Evolutionary conservation across 768 basidiomycete genomes (phyloP), one percentile per base, ranked within the genome.

Genomic region (Kwoniella dejecticola): DNA sequence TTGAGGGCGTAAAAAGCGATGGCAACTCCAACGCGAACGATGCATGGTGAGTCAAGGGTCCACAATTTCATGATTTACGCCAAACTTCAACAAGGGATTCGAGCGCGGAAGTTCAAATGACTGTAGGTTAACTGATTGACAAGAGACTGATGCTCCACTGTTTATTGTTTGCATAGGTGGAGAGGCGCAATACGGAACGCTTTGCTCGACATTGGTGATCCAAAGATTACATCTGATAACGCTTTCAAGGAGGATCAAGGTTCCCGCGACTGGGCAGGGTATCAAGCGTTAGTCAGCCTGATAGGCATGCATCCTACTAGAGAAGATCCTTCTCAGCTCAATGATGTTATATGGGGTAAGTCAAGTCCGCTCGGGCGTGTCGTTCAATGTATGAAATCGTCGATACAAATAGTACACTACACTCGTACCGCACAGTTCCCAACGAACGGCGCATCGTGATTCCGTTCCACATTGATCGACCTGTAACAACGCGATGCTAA

Each of bases 221-320:
- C 23, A n/a, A 13, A 15, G 0, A 27, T 40, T 1, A 24, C 29
- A 13, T 19, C 3, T 42, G 17, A 26, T 1, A 26, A 23, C 19
- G 15, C 41, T 4, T 30, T 42, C 17, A 42, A 54, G 24, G 30
- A 30, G 7, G 17, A 19, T 24, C 38, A 41, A 17, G 24, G 21
- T 17, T 31, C 27, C 40, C 26, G 41, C 26, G 52, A 54, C 12
- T 54, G 52, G 52, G 52, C 52, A n/a, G 52, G 17, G 6, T 54
- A 42, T 17, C 19, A 54, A 13, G 23, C 24, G 1, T 29, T 54
- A 8, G 40, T 23, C 1, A 26, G 42, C 21, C 17, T 54, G 0
- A 21, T 42, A 0, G 52, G 52, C 6, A 27, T 42, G 12, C 8
- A 42, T 26, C 52, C 52, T 12, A 24, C 29, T 13, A 40, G 52